These are phyloP conservation scores for Hemileia vastatrix DNA, from an alignment of 1,284 basidiomycete genomes.

Conservation along the genomic window DNA sequence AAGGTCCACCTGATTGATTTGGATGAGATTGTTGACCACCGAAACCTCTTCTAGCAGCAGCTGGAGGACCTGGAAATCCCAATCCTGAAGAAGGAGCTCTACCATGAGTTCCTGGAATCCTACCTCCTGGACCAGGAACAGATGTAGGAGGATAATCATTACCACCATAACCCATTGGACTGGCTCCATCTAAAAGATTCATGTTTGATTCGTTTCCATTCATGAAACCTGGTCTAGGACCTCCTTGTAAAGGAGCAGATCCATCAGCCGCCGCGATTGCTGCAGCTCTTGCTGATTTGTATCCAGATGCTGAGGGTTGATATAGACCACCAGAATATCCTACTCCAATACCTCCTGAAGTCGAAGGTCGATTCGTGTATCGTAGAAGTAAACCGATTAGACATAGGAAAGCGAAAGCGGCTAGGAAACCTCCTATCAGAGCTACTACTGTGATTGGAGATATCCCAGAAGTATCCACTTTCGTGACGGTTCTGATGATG, in stretches of 20 bases:
- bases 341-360: conserved; percentile 15
- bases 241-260: background rate
- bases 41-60: conserved; percentile 29
- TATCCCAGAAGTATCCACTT: conserved; percentile 25
- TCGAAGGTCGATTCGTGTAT: conserved; percentile 25
- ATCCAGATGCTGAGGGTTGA: conserved; percentile 31
- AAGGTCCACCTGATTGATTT: conserved; percentile 4
- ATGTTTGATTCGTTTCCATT: conserved; percentile 25
- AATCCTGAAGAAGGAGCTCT: conserved; percentile 29
- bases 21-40: conserved; percentile 27
- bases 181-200: conserved; percentile 27
- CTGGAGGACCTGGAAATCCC: conserved; percentile 28
- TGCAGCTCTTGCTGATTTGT: conserved; percentile 10
- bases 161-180: conserved; percentile 31
- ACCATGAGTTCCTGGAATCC: conserved; percentile 14
- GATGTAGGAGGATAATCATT: conserved; percentile 17
- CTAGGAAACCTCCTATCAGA: conserved; percentile 27
- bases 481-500: conserved; percentile 5
- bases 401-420: conserved; percentile 27
- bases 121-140: background rate
- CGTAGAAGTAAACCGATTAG: conserved; percentile 29
- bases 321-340: conserved; percentile 24
- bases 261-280: background rate
- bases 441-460: conserved; percentile 24
- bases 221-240: conserved; percentile 2